These are phyloP conservation scores for Rheum nobile DNA, from an alignment of 148 eudicot species.

Conservation along the genomic window DNA sequence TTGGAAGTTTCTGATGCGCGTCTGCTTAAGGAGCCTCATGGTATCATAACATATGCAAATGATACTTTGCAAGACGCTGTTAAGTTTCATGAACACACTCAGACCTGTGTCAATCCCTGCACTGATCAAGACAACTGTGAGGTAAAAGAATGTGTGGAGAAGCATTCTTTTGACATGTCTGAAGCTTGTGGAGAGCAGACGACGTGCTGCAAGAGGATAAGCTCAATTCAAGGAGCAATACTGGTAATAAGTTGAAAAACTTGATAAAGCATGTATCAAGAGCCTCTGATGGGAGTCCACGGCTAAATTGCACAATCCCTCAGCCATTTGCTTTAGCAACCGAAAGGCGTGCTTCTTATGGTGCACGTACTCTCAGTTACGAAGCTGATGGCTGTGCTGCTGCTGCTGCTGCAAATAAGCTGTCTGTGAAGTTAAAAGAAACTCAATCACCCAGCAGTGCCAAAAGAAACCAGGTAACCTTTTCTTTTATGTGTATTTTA, in stretches of 20 bases:
- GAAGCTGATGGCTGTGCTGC: slow-evolving; percentile 26
- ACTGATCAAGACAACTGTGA: slow-evolving; percentile 27
- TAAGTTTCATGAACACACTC: slow-evolving; percentile 19
- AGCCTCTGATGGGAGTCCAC: slow-evolving; percentile 27
- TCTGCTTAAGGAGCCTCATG: slow-evolving; percentile 45
- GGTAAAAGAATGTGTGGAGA: slow-evolving; percentile 41
- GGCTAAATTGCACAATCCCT: slow-evolving; percentile 56
- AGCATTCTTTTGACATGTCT: slow-evolving; percentile 16
- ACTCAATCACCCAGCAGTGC: slow-evolving; percentile 14
- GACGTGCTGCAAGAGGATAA: slow-evolving; percentile 15
- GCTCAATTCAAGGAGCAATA: slow-evolving; percentile 17
- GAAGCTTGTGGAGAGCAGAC: slow-evolving; percentile 16
- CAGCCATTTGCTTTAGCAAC: slow-evolving; percentile 87
- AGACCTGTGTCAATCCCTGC: slow-evolving; percentile 13
- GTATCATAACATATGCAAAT: slow-evolving; percentile 25
- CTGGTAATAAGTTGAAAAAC: slow-evolving; percentile 23
- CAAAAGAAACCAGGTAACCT: slow-evolving; percentile 39
- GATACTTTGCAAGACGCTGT: slow-evolving; percentile 18
- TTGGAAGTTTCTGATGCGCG: slow-evolving; percentile 44
- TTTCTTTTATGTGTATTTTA: not conserved
- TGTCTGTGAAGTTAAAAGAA: slow-evolving; percentile 21
- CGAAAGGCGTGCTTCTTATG: slow-evolving; percentile 60
- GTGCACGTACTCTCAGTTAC: slow-evolving; percentile 32
- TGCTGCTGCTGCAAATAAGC: slow-evolving; percentile 25
- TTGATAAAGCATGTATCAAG: slow-evolving; percentile 28